Evolutionary conservation across 306 rosid species (phyloP).

Genomic region (Alnus rubra): DNA sequence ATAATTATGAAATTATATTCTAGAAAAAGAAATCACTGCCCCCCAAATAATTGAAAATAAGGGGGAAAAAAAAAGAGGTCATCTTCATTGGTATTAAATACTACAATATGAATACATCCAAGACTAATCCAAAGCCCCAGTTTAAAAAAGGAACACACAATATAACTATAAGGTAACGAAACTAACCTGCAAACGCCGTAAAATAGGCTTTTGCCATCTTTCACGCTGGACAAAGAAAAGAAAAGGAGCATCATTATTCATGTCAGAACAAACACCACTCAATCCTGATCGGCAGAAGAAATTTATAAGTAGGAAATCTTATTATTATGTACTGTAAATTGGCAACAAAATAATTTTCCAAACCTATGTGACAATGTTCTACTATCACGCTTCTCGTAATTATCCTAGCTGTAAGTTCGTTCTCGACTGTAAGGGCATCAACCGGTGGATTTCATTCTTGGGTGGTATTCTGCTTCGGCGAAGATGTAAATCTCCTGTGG

Average conservation of each 20-base stretch:
- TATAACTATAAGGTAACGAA: neutral
- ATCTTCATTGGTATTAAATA: neutral
- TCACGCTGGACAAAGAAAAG: constrained; percentile 45
- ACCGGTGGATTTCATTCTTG: too few relatives aligned
- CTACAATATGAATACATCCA: neutral
- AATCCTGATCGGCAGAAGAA: neutral
- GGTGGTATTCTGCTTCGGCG: too few relatives aligned
- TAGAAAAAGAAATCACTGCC: neutral
- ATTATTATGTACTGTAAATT: neutral
- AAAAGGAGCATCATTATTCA: constrained; percentile 9
- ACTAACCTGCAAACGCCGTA: constrained; percentile 58
- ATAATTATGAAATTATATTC: neutral
- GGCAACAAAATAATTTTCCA: neutral
- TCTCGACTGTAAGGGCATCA: too few relatives aligned
- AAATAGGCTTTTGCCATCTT: constrained; percentile 61
- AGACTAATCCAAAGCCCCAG: neutral
- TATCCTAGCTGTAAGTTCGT: too few relatives aligned
- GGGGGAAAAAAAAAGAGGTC: neutral
- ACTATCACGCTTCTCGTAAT: too few relatives aligned
- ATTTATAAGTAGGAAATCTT: neutral
- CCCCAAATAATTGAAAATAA: neutral
- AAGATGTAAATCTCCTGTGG: too few relatives aligned
- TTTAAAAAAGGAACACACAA: neutral
- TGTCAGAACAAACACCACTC: neutral
- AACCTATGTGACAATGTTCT: neutral